A percentile compares a stretch with the other conserved stretches of the same genome.
Conservation (phyloP, 805 yeast species). For the Lachancea cidri region DNA sequence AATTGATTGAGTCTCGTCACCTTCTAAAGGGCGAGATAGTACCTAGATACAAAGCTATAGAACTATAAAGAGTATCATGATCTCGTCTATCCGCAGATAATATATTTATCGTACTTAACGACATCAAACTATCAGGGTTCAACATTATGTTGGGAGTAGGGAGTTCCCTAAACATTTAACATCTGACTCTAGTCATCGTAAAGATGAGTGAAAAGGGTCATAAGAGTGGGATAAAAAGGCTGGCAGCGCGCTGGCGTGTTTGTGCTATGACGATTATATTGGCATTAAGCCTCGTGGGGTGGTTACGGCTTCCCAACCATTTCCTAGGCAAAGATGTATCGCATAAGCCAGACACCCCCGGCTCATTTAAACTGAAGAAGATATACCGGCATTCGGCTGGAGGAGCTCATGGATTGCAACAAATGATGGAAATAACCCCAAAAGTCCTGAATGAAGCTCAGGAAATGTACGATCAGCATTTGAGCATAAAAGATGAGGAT, state of each 20-base stretch:
- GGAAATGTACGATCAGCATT: constrained; percentile 9
- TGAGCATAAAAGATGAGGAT: constrained; percentile 9
- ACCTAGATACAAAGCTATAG: constrained; percentile 5
- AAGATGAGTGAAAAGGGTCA: constrained; percentile 5
- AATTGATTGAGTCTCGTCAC: constrained; percentile 40
- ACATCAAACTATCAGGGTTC: background rate
- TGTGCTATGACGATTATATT: background rate
- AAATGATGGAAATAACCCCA: constrained; percentile 19
- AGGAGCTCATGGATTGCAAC: constrained; percentile 10
- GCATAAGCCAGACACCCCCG: background rate
- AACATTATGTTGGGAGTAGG: no score
- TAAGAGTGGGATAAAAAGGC: background rate
- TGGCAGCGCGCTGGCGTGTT: background rate
- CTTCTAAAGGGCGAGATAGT: constrained; percentile 15
- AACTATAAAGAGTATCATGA: constrained; percentile 1
- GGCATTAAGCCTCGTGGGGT: background rate
- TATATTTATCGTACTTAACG: background rate
- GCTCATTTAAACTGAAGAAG: constrained; percentile 17
- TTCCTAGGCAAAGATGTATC: background rate
- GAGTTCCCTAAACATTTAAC: no score
- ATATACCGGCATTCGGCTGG: constrained; percentile 26
- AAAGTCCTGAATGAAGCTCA: constrained; percentile 16
- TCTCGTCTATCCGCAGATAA: background rate
- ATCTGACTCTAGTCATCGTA: background rate
- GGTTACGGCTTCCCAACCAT: background rate